These are phyloP conservation scores for Trametes villosa DNA, from an alignment of 768 basidiomycete genomes.

Conservation along the genomic window DNA sequence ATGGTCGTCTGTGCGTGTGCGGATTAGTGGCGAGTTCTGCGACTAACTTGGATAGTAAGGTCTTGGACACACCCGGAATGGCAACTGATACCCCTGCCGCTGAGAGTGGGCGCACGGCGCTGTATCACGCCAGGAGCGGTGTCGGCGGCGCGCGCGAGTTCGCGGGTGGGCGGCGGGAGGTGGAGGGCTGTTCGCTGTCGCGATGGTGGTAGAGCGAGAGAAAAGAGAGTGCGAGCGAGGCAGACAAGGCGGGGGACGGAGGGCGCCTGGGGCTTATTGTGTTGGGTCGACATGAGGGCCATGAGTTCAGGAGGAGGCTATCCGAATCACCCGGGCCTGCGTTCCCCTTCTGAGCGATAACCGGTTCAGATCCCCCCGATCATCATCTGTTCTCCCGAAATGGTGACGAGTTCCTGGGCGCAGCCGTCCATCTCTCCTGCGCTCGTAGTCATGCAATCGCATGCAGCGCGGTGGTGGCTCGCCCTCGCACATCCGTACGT, in stretches of 20 bases:
- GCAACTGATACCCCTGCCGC: slow-evolving; percentile 1
- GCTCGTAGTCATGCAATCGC: not conserved
- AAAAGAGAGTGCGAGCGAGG: not conserved
- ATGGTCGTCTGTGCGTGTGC: slow-evolving; percentile 10
- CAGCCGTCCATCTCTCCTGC: not conserved
- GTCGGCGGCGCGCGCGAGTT: slow-evolving; percentile 1
- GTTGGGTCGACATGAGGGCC: slow-evolving; percentile 13
- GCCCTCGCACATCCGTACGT: not conserved
- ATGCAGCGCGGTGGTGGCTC: slow-evolving; percentile 1
- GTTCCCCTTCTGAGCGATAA: slow-evolving; percentile 4
- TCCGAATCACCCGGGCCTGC: slow-evolving; percentile 5
- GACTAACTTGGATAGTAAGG: slow-evolving; percentile 6
- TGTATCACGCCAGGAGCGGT: not conserved
- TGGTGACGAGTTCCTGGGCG: not conserved
- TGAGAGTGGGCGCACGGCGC: not conserved
- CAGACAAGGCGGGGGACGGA: not conserved
- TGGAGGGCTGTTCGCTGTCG: not conserved
- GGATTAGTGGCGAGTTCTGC: not conserved
- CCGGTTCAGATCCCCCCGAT: slow-evolving; percentile 8
- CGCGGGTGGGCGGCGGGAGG: not conserved
- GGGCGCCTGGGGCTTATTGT: slow-evolving; percentile 25
- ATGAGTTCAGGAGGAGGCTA: slow-evolving; percentile 1
- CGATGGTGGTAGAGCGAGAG: slow-evolving; percentile 21
- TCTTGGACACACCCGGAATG: slow-evolving; percentile 5
- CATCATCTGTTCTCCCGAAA: not conserved